phyloP scores from a whole-genome alignment of 2,329 filamentous ascomycete genomes.

The Bisporella sp. region DNA sequence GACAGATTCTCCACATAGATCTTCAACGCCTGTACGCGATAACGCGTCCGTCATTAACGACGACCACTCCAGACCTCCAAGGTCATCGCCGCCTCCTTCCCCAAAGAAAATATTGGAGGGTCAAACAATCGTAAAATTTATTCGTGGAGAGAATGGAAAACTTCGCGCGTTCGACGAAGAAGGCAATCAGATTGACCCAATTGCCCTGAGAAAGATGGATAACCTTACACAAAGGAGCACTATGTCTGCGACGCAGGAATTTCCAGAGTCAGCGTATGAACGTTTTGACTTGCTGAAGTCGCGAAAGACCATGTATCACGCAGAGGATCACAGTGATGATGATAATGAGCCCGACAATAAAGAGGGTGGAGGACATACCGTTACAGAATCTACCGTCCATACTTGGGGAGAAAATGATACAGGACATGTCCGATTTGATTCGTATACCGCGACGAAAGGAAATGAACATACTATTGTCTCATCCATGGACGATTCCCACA shows the following conservation, averaged over 20 bases:
- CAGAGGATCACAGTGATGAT: not conserved
- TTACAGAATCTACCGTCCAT: slow-evolving; percentile 19
- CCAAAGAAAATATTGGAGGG: too few relatives aligned
- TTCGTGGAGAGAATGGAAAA: too few relatives aligned
- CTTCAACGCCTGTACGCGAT: not conserved
- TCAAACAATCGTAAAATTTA: too few relatives aligned
- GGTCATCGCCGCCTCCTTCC: not conserved
- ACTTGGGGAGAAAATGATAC: slow-evolving; percentile 23
- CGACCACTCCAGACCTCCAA: not conserved
- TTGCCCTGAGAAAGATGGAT: too few relatives aligned
- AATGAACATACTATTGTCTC: slow-evolving; percentile 5
- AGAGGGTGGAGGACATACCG: slow-evolving; percentile 7
- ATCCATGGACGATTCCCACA: slow-evolving; percentile 19
- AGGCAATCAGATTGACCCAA: too few relatives aligned
- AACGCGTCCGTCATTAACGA: not conserved
- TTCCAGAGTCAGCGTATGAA: slow-evolving; percentile 20
- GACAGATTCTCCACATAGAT: not conserved
- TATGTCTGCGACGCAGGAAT: slow-evolving; percentile 24
- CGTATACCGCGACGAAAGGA: not conserved
- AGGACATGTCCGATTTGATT: slow-evolving; percentile 19
- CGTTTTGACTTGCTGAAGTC: slow-evolving; percentile 10
- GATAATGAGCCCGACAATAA: not conserved
- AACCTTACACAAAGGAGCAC: slow-evolving; percentile 15
- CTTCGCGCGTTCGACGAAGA: too few relatives aligned
- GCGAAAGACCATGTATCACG: not conserved